A percentile compares a stretch with the other conserved stretches of the same genome.
These are phyloP conservation scores for Drechslerella stenobrocha DNA, from an alignment of 2,329 filamentous ascomycete genomes.

Conservation along the genomic window DNA sequence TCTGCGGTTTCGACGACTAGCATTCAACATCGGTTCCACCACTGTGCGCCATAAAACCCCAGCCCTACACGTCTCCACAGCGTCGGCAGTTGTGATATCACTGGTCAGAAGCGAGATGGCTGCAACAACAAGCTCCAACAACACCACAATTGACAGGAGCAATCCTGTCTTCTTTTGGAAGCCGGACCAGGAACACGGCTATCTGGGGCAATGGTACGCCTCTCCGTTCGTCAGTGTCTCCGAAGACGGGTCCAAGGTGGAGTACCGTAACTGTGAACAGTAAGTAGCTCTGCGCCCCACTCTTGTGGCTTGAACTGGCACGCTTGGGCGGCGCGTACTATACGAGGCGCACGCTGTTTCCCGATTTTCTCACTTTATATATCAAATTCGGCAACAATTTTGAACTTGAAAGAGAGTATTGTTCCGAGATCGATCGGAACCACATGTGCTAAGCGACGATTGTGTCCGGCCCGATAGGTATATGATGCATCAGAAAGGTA, in stretches of 20 bases:
- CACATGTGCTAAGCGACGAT: background rate
- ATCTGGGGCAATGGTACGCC: slow-evolving; percentile 67
- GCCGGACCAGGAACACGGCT: slow-evolving; percentile 60
- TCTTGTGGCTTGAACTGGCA: slow-evolving; percentile 12
- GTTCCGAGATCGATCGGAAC: slow-evolving; percentile 12
- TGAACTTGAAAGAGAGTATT: slow-evolving; percentile 8
- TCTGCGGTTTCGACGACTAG: background rate
- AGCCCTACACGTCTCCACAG: background rate
- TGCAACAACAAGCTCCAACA: slow-evolving; percentile 34
- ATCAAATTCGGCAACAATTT: slow-evolving; percentile 38
- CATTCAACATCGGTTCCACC: background rate
- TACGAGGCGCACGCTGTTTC: slow-evolving; percentile 1
- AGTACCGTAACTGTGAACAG: slow-evolving; percentile 62
- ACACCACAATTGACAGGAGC: slow-evolving; percentile 29
- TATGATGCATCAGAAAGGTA: slow-evolving; percentile 49
- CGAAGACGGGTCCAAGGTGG: slow-evolving; percentile 52
- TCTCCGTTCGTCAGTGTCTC: slow-evolving; percentile 59
- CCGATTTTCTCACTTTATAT: slow-evolving; percentile 42
- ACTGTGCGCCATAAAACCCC: slow-evolving; percentile 2
- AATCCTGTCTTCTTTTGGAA: slow-evolving; percentile 59
- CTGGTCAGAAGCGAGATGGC: slow-evolving; percentile 30
- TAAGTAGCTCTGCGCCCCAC: slow-evolving; percentile 52
- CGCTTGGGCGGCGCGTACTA: slow-evolving; percentile 2
- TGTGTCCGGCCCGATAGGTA: slow-evolving; percentile 23
- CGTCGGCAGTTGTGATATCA: background rate